phyloP scores from a whole-genome alignment of 2,329 filamentous ascomycete species.

The Cladosporium sp. region DNA sequence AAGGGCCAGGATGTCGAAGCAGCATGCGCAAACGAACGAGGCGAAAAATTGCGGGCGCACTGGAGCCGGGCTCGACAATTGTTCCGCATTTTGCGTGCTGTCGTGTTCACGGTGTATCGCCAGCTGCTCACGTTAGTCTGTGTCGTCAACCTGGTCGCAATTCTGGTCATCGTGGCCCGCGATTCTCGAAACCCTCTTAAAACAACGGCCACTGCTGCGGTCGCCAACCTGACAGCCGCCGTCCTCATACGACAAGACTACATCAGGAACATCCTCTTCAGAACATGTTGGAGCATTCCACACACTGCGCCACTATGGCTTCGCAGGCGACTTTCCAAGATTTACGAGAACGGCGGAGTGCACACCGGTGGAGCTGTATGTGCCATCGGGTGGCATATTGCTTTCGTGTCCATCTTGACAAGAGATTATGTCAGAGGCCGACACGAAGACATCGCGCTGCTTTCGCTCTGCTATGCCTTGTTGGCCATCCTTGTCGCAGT shows the following conservation, averaged over 20 bases:
- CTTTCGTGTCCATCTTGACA: not conserved
- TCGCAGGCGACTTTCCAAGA: constrained; percentile 32
- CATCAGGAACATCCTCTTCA: constrained; percentile 23
- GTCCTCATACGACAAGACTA: constrained; percentile 1
- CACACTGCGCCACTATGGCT: constrained; percentile 31
- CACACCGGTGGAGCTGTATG: constrained; percentile 32
- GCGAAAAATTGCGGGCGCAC: not conserved
- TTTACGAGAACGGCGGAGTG: constrained; percentile 36
- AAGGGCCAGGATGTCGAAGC: not conserved
- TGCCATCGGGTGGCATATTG: constrained; percentile 20
- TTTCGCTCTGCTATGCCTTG: not conserved
- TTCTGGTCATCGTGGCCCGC: not conserved
- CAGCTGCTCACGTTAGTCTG: not conserved
- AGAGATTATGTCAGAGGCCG: not conserved
- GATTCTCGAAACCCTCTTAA: not conserved
- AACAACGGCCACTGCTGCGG: not conserved
- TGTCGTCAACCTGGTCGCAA: not conserved
- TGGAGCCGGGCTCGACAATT: not conserved
- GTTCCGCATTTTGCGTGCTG: not conserved
- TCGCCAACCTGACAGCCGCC: not conserved
- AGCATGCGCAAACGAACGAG: not conserved
- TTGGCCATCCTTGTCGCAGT: not conserved
- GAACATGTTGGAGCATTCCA: constrained; percentile 22
- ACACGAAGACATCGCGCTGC: not conserved
- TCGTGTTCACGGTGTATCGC: not conserved